Evolutionary conservation across 1,139 yeast species (phyloP), one percentile per base, ranked within the genome.

Genomic region (Suhomyces yuchorum): DNA sequence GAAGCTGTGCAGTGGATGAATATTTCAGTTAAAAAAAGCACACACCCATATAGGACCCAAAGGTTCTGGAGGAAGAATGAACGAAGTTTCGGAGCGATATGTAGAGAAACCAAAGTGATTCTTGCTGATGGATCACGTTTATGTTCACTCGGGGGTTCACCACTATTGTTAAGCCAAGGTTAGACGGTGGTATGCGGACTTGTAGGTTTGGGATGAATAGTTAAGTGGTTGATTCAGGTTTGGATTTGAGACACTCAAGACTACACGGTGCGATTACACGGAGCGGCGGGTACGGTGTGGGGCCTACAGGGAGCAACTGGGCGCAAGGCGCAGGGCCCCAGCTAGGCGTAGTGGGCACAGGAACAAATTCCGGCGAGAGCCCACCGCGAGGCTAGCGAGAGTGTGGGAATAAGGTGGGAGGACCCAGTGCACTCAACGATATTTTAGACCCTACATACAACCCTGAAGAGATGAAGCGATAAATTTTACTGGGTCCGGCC

Each of bases 41-140:
- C 23, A 34, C 18, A 18, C 37, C 17, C 37, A 34, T 14, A 17
- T 14, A 14, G n/a, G 6, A 11, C 32, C 17, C 28, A n/a, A 9
- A 23, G 30, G 18, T 17, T 22, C 14, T 26, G 15, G 17, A 15
- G 37, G 15, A 17, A 26, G 32, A 40, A 40, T 22, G 43, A 20
- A 19, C 5, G 32, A 22, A n/a, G 42, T 40, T 40, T 40, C 43
- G 37, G 30, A 12, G 14, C 37, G 32, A 32, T 40, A 40, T 33
- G 43, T 32, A 32, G 28, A 9, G 36, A 8, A 20, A 4, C 38
- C 12, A 35, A 14, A 12, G 42, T 32, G 28, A 20, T 17, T 14
- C 42, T 30, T 30, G 34, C 8, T 14, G 18, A 14, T 14, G 37
- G 4, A 20, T 34, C 37, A 20, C 37, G 37, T 34, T 18, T 34